Percentiles rank a stretch among this genome's conserved stretches.
These are phyloP conservation scores for Calocybe cyanea DNA, from an alignment of 768 basidiomycete species.

Conservation along the genomic window DNA sequence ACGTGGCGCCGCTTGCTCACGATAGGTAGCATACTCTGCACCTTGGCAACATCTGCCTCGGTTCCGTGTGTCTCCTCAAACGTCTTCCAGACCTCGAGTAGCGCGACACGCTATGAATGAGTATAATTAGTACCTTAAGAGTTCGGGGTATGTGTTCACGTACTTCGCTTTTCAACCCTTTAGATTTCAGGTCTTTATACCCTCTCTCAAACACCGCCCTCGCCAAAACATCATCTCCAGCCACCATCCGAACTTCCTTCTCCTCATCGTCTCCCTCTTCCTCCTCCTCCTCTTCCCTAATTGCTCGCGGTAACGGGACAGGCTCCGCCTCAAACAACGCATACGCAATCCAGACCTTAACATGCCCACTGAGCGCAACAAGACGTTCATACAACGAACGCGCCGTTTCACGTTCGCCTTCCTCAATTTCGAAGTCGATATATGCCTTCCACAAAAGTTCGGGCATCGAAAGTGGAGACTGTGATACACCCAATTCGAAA, in stretches of 20 bases:
- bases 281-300: conserved; percentile 71
- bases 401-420: conserved; percentile 84
- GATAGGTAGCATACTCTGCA: conserved; percentile 91
- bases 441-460: conserved; percentile 94
- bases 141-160: conserved; percentile 16
- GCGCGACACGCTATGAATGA: conserved; percentile 69
- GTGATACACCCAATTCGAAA: conserved; percentile 87
- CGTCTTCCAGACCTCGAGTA: conserved; percentile 93
- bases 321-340: conserved; percentile 87
- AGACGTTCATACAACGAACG: conserved; percentile 88
- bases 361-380: conserved; percentile 81
- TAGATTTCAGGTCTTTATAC: conserved; percentile 81
- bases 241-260: conserved; percentile 59
- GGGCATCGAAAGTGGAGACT: conserved; percentile 88
- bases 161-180: conserved; percentile 87
- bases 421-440: conserved; percentile 94
- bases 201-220: conserved; percentile 81
- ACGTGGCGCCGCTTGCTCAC: conserved; percentile 81
- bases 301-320: conserved; percentile 59
- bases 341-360: conserved; percentile 97
- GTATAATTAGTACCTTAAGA: neutral
- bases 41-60: conserved; percentile 69
- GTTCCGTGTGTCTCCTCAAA: conserved; percentile 85
- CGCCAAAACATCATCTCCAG: conserved; percentile 68
- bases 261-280: conserved; percentile 62